Percentiles rank a stretch among this genome's conserved stretches.
phyloP scores from a whole-genome alignment of 495 filamentous ascomycete genomes.

The Polyplosphaeria fusca region DNA sequence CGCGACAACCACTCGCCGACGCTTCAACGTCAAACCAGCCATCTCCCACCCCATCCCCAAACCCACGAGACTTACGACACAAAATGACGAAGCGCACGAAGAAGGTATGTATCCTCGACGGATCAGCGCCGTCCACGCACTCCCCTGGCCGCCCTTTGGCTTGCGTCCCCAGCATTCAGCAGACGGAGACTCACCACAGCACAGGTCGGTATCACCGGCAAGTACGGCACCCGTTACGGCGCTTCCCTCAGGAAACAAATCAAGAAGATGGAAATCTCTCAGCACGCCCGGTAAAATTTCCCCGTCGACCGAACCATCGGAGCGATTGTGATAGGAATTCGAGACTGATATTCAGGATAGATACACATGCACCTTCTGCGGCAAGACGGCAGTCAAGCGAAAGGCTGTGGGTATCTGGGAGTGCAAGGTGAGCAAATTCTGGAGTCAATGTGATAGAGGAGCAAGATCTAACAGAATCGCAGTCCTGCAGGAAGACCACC shows the following conservation, averaged over 20 bases:
- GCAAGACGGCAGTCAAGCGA: constrained; percentile 81
- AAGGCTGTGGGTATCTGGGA: constrained; percentile 93
- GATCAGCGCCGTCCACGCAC: no score
- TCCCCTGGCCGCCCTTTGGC: background rate
- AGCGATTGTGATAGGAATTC: background rate
- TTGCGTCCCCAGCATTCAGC: no score
- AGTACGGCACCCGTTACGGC: constrained; percentile 71
- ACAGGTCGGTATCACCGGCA: background rate
- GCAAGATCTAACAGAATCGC: no score
- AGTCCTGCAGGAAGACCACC: constrained; percentile 66
- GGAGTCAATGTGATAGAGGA: no score
- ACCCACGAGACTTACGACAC: constrained; percentile 12
- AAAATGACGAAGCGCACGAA: constrained; percentile 33
- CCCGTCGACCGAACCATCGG: background rate
- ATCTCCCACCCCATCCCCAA: constrained; percentile 3
- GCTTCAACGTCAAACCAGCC: background rate
- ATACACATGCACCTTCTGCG: constrained; percentile 36
- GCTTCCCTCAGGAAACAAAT: constrained; percentile 99
- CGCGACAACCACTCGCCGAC: no score
- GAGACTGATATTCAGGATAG: constrained; percentile 15
- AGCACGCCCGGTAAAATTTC: constrained; percentile 29
- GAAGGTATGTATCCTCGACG: constrained; percentile 34
- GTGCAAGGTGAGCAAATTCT: constrained; percentile 70
- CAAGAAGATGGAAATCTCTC: constrained; percentile 89
- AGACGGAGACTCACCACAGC: no score